Evolutionary conservation across 1,284 basidiomycete genomes (phyloP).

Genomic region (Termitomyces sp.): DNA sequence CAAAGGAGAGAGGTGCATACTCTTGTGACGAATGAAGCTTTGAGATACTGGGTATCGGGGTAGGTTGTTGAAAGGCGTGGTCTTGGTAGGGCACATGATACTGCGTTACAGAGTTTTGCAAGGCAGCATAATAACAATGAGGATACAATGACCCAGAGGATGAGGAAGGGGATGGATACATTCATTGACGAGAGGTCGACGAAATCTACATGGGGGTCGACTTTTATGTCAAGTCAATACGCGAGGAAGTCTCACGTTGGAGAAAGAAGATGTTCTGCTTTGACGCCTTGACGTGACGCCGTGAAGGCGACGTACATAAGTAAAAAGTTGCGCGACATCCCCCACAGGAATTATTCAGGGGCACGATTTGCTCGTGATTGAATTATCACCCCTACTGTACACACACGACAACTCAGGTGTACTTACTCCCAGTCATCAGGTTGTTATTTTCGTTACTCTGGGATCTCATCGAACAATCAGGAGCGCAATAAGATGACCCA

Average conservation of each 20-base stretch:
- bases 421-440: neutral
- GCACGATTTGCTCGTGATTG: neutral
- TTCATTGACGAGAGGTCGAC: constrained; percentile 13
- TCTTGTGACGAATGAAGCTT: constrained; percentile 8
- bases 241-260: constrained; percentile 8
- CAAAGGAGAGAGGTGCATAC: constrained; percentile 2
- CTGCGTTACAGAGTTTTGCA: neutral
- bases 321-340: constrained; percentile 10
- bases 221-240: constrained; percentile 7
- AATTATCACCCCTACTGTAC: neutral
- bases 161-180: constrained; percentile 13
- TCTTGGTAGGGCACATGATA: neutral
- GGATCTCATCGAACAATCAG: constrained; percentile 5
- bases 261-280: constrained; percentile 12
- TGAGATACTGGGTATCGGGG: neutral
- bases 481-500: constrained; percentile 1
- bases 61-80: neutral
- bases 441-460: neutral
- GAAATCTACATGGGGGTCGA: neutral
- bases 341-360: constrained; percentile 20
- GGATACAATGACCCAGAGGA: constrained; percentile 3
- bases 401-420: neutral
- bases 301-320: constrained; percentile 13
- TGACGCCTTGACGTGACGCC: constrained; percentile 19
- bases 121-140: neutral